Evolutionary conservation across 768 basidiomycete species (phyloP).

Genomic region (Naganishia friedmannii): DNA sequence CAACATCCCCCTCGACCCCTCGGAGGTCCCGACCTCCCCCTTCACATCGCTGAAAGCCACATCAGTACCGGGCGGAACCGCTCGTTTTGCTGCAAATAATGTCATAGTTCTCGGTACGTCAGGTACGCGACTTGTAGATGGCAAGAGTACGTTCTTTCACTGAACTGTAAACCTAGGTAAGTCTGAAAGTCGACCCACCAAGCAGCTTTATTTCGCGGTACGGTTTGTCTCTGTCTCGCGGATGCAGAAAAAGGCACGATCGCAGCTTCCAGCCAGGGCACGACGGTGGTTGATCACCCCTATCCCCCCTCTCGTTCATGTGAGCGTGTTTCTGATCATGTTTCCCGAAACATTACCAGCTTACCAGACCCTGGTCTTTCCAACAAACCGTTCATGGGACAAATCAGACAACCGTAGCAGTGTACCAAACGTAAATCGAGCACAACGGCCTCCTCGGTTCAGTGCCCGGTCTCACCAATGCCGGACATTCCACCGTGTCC

Average conservation of each 20-base stretch:
- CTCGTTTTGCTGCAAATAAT: too few relatives aligned
- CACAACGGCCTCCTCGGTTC: too few relatives aligned
- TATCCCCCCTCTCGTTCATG: not conserved
- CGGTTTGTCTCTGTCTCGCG: not conserved
- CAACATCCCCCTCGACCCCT: too few relatives aligned
- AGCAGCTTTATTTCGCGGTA: not conserved
- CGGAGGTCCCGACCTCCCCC: too few relatives aligned
- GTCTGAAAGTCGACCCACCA: not conserved
- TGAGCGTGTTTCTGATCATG: too few relatives aligned
- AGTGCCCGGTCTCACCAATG: not conserved
- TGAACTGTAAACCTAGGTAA: constrained; percentile 4
- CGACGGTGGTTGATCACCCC: not conserved
- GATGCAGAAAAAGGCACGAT: not conserved
- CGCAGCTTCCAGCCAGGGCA: not conserved
- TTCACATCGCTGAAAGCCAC: too few relatives aligned
- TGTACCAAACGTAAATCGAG: not conserved
- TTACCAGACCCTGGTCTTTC: too few relatives aligned
- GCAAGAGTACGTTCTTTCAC: constrained; percentile 20
- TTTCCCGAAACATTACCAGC: too few relatives aligned
- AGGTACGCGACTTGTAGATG: too few relatives aligned
- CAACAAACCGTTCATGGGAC: too few relatives aligned
- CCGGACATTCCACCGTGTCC: constrained; percentile 40
- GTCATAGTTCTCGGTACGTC: too few relatives aligned
- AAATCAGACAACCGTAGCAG: not conserved
- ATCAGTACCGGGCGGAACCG: too few relatives aligned